These are phyloP conservation scores for Neurospora sp. DNA, from an alignment of 495 filamentous ascomycete genomes.

Conservation along the genomic window DNA sequence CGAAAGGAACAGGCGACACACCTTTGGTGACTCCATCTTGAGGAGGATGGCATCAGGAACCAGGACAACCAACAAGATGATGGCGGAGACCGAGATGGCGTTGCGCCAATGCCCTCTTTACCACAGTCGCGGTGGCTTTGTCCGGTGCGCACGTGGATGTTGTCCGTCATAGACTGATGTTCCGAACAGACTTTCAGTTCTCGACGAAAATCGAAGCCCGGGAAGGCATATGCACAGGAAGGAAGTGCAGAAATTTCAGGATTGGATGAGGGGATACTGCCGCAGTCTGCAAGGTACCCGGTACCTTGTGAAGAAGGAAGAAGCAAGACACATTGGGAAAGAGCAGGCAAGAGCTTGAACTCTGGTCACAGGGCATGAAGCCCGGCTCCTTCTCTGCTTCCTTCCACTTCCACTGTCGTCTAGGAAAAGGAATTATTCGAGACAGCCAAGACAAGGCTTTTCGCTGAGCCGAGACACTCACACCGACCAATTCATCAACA, in stretches of 20 bases:
- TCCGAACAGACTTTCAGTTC: neutral
- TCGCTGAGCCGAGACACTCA: neutral
- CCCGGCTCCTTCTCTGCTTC: neutral
- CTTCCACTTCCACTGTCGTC: neutral
- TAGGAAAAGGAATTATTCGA: neutral
- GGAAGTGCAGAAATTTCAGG: neutral
- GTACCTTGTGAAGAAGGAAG: neutral
- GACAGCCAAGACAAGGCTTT: neutral
- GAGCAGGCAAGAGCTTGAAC: neutral
- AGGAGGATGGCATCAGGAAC: neutral
- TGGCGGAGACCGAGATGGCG: neutral
- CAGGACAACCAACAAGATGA: neutral
- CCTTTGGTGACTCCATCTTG: neutral
- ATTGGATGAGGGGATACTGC: neutral
- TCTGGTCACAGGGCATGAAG: neutral
- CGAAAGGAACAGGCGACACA: neutral
- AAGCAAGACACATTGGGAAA: neutral
- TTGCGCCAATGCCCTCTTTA: neutral
- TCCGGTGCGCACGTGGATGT: neutral
- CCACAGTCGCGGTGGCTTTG: neutral
- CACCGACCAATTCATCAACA: neutral
- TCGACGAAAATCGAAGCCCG: neutral
- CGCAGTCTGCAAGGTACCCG: neutral
- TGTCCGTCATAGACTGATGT: neutral
- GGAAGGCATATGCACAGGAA: neutral